Base-by-base conservation (phyloP, 768 basidiomycete genomes). In the Podaxis carcinomalis region DNA sequence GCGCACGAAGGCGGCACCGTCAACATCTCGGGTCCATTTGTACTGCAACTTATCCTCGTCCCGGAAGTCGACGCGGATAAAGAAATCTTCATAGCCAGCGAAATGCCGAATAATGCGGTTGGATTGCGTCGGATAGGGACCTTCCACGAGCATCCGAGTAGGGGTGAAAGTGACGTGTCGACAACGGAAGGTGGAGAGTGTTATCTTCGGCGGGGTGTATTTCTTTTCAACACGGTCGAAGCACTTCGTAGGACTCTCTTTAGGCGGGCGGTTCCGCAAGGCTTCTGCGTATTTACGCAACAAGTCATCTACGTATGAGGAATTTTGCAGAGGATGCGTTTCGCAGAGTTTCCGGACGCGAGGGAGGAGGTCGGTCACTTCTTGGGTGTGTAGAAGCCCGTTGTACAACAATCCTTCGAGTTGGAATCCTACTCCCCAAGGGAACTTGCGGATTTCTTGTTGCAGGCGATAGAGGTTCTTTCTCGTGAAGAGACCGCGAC, bases 11-110 rank as follows among this genome's bases (percentile, higher is more conserved):
- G 74, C 68, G 1, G 73, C 68, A 0, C 82, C 83, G 63, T 91
- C 87, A 4, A 88, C 83, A 40, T 83, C 83, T 9, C 83, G 78
- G 57, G 83, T 83, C 89, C 89, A 91, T 11, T 85, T 81, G 63
- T 88, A 89, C 39, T 83, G 80, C n/a, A 89, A 77, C 36, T 80
- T 79, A 65, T 94, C 89, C 73, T 95, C 93, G 59, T 94, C 93
- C 4, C 88, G 83, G 66, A 95, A 92, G 65, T 90, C 86, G 25
- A 94, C 92, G 9, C 93, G 86, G 32, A 95, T 69, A 68, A 95
- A 95, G 65, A 83, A 75, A 32, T 90, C 83, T 50, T 86, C 78
- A 60, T 80, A 82, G 0, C 79, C 80, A 51, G 74, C 69, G 59
- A 86, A 94, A 56, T 78, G 73, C 1, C 93, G 86, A 62, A 95